Percentiles rank a stretch among this genome's conserved stretches.
These are phyloP conservation scores for Macroventuria anomochaeta DNA, from an alignment of 2,329 filamentous ascomycete genomes.

Conservation along the genomic window DNA sequence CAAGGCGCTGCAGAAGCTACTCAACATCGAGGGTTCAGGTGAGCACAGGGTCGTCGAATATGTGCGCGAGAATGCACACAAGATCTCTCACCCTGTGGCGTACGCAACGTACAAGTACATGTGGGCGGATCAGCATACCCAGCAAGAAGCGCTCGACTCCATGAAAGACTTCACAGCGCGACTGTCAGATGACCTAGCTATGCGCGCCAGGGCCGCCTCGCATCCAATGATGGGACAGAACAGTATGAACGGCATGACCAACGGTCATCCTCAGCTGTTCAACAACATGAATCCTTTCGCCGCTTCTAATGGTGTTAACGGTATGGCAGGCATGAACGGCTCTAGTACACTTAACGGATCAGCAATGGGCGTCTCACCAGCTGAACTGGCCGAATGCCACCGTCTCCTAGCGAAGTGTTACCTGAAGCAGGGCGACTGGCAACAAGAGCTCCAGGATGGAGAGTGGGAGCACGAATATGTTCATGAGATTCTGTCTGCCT, in stretches of 20 bases:
- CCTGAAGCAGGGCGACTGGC: conserved; percentile 95
- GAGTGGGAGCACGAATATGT: conserved; percentile 89
- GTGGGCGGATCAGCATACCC: conserved; percentile 72
- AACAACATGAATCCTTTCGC: conserved; percentile 48
- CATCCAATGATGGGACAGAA: conserved; percentile 45
- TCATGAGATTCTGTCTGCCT: conserved; percentile 87
- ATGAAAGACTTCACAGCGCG: conserved; percentile 67
- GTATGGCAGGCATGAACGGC: conserved; percentile 53
- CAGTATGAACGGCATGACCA: conserved; percentile 53
- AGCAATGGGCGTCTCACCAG: conserved; percentile 33
- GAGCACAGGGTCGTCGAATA: conserved; percentile 43
- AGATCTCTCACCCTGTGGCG: conserved; percentile 77
- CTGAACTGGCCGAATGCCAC: conserved; percentile 61
- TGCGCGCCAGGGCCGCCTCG: conserved; percentile 43
- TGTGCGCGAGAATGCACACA: conserved; percentile 45
- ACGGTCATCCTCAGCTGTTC: conserved; percentile 46
- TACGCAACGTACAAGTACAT: conserved; percentile 98
- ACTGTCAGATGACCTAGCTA: conserved; percentile 65
- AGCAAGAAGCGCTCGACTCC: conserved; percentile 57
- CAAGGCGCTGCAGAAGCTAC: conserved; percentile 90
- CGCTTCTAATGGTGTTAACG: conserved; percentile 57
- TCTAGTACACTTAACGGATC: conserved; percentile 41
- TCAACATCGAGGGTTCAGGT: conserved; percentile 54
- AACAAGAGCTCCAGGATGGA: conserved; percentile 81
- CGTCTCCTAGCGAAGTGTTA: conserved; percentile 92